Evolutionary conservation across 129 eudicot genomes (phyloP), one percentile per base, ranked within the genome.

Genomic region (Saposhnikovia divaricata): DNA sequence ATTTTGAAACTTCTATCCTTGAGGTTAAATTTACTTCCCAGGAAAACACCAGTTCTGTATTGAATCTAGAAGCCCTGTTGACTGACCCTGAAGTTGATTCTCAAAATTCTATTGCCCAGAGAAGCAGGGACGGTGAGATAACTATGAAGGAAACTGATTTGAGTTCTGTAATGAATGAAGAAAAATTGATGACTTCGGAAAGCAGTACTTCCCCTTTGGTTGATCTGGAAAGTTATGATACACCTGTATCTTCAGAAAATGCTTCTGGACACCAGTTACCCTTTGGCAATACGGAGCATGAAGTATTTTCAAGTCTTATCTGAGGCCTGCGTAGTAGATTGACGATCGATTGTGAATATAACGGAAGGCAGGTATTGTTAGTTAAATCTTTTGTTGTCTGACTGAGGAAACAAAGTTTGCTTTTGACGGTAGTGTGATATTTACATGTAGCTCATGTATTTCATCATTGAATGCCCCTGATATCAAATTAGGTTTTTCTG

Each of bases 1-100:
- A 79, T 66, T 79, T 28, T 66, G 76, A 23, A 66, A 44, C 46
- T 16, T 44, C 81, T 31, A 65, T 79, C 44, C 81, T 78, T 15
- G 81, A 78, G 50, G 81, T 79, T 74, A 28, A 27, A 66, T 79
- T 79, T 66, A 25, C 28, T 66, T 66, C 76, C 31, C 21, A 28
- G 63, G 65, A 66, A 66, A 66, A 79, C 16, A 16, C 75, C 28
- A 66, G 66, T 45, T 44, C 81, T 5, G 23, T 1, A 27, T 79
- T 61, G 16, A 47, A 63, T 45, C 81, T 79, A 19, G 76, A 79
- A 79, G 65, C 45, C 75, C 76, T 79, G 44, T 47, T 50, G 55
- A 37, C 27, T 0, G 44, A 23, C 42, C 4, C 76, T 6, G 65
- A 43, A 79, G 40, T 39, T 46, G 44, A 39, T 21, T 31, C 76